Evolutionary conservation across 345 rosid genomes (phyloP).

Genomic region (Salix viminalis): DNA sequence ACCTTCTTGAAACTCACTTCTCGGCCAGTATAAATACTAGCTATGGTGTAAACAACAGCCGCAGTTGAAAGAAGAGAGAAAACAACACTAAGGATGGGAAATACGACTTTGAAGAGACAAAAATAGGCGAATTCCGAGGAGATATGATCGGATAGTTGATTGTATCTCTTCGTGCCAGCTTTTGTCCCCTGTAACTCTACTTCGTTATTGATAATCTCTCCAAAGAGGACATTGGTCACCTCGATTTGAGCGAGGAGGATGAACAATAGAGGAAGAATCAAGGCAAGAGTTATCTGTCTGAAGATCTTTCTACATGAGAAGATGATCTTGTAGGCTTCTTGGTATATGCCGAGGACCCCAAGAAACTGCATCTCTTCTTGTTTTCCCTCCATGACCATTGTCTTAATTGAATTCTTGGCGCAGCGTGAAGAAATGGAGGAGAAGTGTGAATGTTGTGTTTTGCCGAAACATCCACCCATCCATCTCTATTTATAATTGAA

Average conservation of each 20-base stretch:
- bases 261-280: conserved; percentile 55
- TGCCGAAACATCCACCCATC: no score
- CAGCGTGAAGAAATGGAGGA: not conserved
- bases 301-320: conserved; percentile 43
- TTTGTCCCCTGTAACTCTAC: conserved; percentile 18
- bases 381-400: conserved; percentile 41
- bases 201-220: conserved; percentile 22
- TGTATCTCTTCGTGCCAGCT: conserved; percentile 15
- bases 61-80: not conserved
- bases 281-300: conserved; percentile 38
- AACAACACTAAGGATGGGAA: not conserved
- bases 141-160: conserved; percentile 25
- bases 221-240: conserved; percentile 26
- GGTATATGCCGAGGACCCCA: conserved; percentile 38
- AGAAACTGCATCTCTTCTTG: conserved; percentile 62
- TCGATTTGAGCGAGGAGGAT: conserved; percentile 45
- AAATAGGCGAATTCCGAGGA: conserved; percentile 22
- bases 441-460: not conserved
- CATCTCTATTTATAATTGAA: no score
- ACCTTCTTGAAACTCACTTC: not conserved
- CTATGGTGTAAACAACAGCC: not conserved
- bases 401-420: not conserved
- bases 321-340: conserved; percentile 45
- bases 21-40: not conserved
- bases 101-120: conserved; percentile 20